Evolutionary conservation across 2,329 filamentous ascomycete species (phyloP).

Genomic region (Diaporthe sp.): DNA sequence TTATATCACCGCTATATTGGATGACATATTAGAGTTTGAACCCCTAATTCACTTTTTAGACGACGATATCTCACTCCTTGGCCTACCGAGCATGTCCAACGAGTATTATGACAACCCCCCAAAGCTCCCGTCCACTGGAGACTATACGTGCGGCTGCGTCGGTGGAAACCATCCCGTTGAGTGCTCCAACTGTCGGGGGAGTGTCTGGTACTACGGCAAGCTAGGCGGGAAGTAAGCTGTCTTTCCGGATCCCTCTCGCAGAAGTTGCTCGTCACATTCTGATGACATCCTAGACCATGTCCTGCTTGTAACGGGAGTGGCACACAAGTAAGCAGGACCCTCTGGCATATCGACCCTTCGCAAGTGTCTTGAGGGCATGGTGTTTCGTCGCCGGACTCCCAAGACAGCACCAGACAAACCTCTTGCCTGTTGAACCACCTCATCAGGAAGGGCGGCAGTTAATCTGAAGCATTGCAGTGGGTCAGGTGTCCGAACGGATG

Average conservation of each 20-base stretch:
- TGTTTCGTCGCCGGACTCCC: neutral
- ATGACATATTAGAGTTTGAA: neutral
- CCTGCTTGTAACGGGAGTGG: slow-evolving; percentile 23
- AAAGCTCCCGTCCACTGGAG: slow-evolving; percentile 34
- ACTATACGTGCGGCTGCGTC: slow-evolving; percentile 44
- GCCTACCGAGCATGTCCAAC: slow-evolving; percentile 24
- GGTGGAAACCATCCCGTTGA: slow-evolving; percentile 38
- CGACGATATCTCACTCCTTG: neutral
- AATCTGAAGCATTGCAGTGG: neutral
- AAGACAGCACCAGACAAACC: neutral
- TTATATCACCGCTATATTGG: neutral
- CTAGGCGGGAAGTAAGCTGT: slow-evolving; percentile 5
- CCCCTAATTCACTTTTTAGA: neutral
- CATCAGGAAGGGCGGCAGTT: neutral
- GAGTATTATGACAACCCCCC: slow-evolving; percentile 34
- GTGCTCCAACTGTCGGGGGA: slow-evolving; percentile 25
- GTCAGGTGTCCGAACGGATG: slow-evolving; percentile 22
- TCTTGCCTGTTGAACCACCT: neutral
- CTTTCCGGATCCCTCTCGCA: neutral
- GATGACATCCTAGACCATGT: neutral
- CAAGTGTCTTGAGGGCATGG: neutral
- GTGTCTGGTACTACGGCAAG: slow-evolving; percentile 29
- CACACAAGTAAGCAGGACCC: slow-evolving; percentile 10
- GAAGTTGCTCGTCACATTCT: neutral
- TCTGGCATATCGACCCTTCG: neutral